Base-by-base conservation (phyloP, 768 basidiomycete species). In the Sistotremastrum niveocremeum region DNA sequence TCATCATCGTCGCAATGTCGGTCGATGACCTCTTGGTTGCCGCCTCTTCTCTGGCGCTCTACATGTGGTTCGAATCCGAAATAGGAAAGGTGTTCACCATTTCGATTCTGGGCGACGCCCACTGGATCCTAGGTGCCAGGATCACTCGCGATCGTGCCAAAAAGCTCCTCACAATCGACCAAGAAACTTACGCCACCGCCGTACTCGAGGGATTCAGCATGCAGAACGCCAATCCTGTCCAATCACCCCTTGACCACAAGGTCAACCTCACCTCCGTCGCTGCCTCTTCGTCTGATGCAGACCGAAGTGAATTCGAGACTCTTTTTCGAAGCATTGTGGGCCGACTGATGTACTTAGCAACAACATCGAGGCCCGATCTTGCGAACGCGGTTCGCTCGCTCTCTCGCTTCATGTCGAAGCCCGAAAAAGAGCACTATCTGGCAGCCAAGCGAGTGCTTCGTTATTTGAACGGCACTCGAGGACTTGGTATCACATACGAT, bases 391-490 rank as follows among this genome's bases (percentile, higher is more conserved):
- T 44, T 0, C 46, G 47, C 2, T 20, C 11, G 0, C 46, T 58
- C 6, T 51, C 51, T 2, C 47, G 43, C 1, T 54, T 54, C n/a
- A 52, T 51, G 31, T 4, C 20, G 0, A 48, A 39, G 32, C 50
- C 45, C 0, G 43, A 47, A 6, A 6, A 49, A 1, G 10, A 10
- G 0, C 56, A 60, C 9, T 41, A 46, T 42, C 32, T 37, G 0
- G 51, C 54, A 2, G 53, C 49, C 0, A 59, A 59, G 32, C 28
- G 29, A 1, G 47, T 59, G 0, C 43, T 60, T 1, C 31, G 47
- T 0, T 59, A 59, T 28, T 40, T 59, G 4, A 52, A 55, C 12
- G 61, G 57, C 10, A 66, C 65, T 2, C 40, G 39, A 6, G 52
- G 57, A 36, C 46, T 49, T 20, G 45, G 48, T 42, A 49, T 65